Percentiles rank a stretch among this genome's conserved stretches.
These are phyloP conservation scores for Blastomyces emzantsi DNA, from an alignment of 2,329 filamentous ascomycete species.

Conservation along the genomic window DNA sequence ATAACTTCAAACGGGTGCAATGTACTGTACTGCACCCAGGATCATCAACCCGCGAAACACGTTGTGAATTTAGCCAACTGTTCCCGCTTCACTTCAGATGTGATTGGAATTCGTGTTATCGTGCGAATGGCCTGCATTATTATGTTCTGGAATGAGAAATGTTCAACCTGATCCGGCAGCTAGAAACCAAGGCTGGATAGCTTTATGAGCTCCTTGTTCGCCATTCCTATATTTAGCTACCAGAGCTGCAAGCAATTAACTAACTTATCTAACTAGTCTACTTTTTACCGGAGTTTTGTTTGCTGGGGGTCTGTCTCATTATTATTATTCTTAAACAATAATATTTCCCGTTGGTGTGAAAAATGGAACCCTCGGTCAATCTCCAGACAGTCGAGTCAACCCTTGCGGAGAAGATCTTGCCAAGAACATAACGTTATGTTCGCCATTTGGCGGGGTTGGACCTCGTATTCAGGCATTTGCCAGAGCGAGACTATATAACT, in stretches of 20 bases:
- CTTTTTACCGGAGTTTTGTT: not conserved
- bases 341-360: not conserved
- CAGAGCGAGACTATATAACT: not conserved
- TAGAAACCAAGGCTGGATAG: no score
- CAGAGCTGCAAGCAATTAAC: not conserved
- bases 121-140: no score
- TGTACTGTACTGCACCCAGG: no score
- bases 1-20: not conserved
- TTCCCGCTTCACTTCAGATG: no score
- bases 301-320: not conserved
- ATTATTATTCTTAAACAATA: not conserved
- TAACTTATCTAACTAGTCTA: not conserved
- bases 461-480: not conserved
- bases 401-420: not conserved
- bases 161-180: no score
- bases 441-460: not conserved
- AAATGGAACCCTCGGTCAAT: not conserved
- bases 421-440: slow-evolving; percentile 9
- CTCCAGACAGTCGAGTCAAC: not conserved
- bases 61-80: no score
- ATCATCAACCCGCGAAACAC: not conserved
- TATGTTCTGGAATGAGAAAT: no score
- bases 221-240: not conserved
- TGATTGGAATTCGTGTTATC: not conserved
- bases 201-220: no score